Evolutionary conservation across 1,284 basidiomycete genomes (phyloP).

Genomic region (Rhodotorula sp.): DNA sequence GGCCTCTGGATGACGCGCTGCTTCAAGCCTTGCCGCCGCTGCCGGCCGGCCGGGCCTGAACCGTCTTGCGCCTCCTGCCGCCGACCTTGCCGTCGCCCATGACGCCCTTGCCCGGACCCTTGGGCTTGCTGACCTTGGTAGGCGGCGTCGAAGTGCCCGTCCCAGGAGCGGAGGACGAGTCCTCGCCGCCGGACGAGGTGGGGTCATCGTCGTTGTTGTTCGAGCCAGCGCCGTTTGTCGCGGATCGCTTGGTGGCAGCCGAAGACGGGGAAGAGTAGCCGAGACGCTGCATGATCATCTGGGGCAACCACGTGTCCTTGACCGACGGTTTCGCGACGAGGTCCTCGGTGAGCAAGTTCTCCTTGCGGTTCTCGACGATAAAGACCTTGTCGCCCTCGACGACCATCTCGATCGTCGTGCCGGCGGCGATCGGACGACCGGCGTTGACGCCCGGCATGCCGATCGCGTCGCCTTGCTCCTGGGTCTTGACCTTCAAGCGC

Average conservation of each 20-base stretch:
- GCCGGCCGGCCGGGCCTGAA: slow-evolving; percentile 2
- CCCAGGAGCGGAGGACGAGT: background rate
- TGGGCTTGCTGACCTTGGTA: background rate
- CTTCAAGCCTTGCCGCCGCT: background rate
- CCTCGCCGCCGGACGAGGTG: slow-evolving; percentile 16
- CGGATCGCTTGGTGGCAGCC: slow-evolving; percentile 6
- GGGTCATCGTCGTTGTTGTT: slow-evolving; percentile 15
- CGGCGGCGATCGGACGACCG: slow-evolving; percentile 34
- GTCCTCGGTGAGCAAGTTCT: slow-evolving; percentile 30
- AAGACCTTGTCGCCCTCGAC: slow-evolving; percentile 46
- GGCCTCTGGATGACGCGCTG: background rate
- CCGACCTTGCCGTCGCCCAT: slow-evolving; percentile 36
- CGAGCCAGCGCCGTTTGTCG: background rate
- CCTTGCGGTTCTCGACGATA: slow-evolving; percentile 45
- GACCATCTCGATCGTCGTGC: slow-evolving; percentile 42
- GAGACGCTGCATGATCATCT: slow-evolving; percentile 4
- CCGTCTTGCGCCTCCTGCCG: slow-evolving; percentile 34
- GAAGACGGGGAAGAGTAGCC: slow-evolving; percentile 8
- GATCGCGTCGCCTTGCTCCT: slow-evolving; percentile 37
- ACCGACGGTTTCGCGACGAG: slow-evolving; percentile 21
- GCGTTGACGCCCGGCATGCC: slow-evolving; percentile 33
- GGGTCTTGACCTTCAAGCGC: slow-evolving; percentile 41
- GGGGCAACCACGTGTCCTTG: slow-evolving; percentile 36
- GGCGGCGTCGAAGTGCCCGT: background rate
- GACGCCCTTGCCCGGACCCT: slow-evolving; percentile 19